Percentiles rank a stretch among this genome's conserved stretches.
phyloP scores from a whole-genome alignment of 495 filamentous ascomycete genomes.

The Cercophora samala region DNA sequence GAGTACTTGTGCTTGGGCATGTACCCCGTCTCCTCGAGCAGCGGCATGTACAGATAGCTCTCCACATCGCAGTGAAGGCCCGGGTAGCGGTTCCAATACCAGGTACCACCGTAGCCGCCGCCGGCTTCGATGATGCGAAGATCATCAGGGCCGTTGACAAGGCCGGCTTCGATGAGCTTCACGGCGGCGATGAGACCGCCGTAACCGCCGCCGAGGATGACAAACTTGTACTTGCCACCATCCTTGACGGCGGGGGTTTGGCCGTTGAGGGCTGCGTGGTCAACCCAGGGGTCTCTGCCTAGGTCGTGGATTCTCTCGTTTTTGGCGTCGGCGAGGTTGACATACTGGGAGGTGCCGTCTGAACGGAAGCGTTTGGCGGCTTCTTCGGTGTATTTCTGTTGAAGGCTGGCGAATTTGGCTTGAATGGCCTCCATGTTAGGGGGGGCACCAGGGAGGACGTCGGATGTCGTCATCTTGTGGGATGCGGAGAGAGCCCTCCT shows the following conservation, averaged over 20 bases:
- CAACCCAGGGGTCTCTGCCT: constrained; percentile 46
- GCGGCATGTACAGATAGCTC: constrained; percentile 51
- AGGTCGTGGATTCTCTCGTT: constrained; percentile 35
- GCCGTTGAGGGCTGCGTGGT: constrained; percentile 41
- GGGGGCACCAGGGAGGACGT: not conserved
- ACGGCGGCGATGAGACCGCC: constrained; percentile 50
- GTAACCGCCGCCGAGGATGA: constrained; percentile 52
- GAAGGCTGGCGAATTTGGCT: constrained; percentile 29
- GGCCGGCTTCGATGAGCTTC: constrained; percentile 48
- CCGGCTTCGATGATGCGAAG: constrained; percentile 49
- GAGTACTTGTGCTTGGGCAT: constrained; percentile 49
- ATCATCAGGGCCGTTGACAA: constrained; percentile 38
- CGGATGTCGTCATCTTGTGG: not conserved
- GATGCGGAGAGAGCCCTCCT: not conserved
- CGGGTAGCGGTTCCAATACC: constrained; percentile 58
- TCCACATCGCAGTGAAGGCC: constrained; percentile 53
- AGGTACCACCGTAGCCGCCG: constrained; percentile 53
- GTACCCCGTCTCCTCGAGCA: constrained; percentile 60
- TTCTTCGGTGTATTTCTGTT: constrained; percentile 45
- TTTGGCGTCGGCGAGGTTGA: constrained; percentile 33
- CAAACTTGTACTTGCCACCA: constrained; percentile 40
- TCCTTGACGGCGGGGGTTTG: constrained; percentile 20
- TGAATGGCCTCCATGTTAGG: not conserved
- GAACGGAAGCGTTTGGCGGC: constrained; percentile 46
- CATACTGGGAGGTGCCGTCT: constrained; percentile 43